These are phyloP conservation scores for Malassezia yamatoensis DNA, from an alignment of 1,284 basidiomycete species.

Conservation along the genomic window DNA sequence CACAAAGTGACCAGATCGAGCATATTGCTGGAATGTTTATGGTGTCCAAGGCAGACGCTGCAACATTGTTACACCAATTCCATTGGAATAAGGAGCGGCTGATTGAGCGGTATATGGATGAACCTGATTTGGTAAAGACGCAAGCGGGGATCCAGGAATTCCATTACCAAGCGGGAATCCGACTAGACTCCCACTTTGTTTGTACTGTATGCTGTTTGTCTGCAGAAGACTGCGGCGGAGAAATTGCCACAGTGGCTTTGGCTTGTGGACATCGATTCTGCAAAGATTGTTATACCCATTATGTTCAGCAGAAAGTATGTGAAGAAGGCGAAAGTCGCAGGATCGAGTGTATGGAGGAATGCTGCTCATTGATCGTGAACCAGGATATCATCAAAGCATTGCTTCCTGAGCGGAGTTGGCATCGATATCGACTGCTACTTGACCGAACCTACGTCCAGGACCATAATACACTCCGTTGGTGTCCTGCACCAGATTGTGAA, in stretches of 20 bases:
- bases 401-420: slow-evolving; percentile 47
- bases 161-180: slow-evolving; percentile 20
- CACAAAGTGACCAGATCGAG: slow-evolving; percentile 39
- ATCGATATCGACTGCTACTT: slow-evolving; percentile 66
- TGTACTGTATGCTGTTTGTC: slow-evolving; percentile 41
- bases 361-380: slow-evolving; percentile 64
- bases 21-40: slow-evolving; percentile 43
- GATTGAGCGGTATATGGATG: slow-evolving; percentile 49
- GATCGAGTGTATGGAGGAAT: slow-evolving; percentile 86
- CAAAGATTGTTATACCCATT: slow-evolving; percentile 70
- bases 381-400: slow-evolving; percentile 37
- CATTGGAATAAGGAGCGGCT: slow-evolving; percentile 92
- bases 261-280: slow-evolving; percentile 45
- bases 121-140: slow-evolving; percentile 32
- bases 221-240: slow-evolving; percentile 27
- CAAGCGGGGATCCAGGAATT: slow-evolving; percentile 41
- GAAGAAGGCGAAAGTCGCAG: slow-evolving; percentile 73
- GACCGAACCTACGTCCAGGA: slow-evolving; percentile 83
- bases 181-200: slow-evolving; percentile 26
- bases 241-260: slow-evolving; percentile 37
- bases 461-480: slow-evolving; percentile 76
- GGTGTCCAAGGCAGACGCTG: slow-evolving; percentile 53
- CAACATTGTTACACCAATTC: slow-evolving; percentile 71
- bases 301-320: slow-evolving; percentile 72
- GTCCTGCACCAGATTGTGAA: slow-evolving; percentile 60